phyloP scores from a whole-genome alignment of 495 filamentous ascomycete species.

The Aspergillus sclerotioniger region DNA sequence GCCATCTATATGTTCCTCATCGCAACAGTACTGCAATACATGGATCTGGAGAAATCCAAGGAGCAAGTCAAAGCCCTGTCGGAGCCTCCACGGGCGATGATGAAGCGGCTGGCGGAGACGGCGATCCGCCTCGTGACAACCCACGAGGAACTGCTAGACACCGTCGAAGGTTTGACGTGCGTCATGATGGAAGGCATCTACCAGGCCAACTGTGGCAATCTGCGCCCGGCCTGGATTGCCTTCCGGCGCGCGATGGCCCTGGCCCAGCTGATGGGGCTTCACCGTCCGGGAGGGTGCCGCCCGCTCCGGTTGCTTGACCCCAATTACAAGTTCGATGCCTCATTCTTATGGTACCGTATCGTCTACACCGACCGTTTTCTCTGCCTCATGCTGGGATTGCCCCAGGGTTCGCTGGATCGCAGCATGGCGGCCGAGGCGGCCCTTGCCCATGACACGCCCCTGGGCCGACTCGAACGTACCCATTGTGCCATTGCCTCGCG shows the following conservation, averaged over 20 bases:
- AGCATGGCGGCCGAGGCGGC: neutral
- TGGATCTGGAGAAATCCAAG: neutral
- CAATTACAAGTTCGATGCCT: neutral
- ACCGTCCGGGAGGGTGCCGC: neutral
- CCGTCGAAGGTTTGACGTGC: neutral
- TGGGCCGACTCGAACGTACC: neutral
- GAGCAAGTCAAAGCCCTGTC: neutral
- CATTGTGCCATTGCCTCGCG: neutral
- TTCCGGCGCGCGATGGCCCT: neutral
- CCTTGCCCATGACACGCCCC: neutral
- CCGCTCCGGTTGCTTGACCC: neutral
- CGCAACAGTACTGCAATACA: neutral
- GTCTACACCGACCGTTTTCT: neutral
- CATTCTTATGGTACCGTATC: neutral
- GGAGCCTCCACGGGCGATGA: conserved; percentile 1
- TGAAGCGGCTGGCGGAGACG: conserved; percentile 5
- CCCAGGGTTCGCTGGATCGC: neutral
- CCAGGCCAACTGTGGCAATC: neutral
- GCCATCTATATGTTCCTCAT: neutral
- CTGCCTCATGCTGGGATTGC: neutral
- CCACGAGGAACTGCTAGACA: neutral
- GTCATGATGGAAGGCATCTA: neutral
- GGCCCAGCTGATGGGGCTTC: neutral
- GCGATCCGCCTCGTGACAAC: neutral
- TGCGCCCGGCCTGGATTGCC: neutral